phyloP scores from a whole-genome alignment of 352 stramenopile species.

The Phytophthora litchii region DNA sequence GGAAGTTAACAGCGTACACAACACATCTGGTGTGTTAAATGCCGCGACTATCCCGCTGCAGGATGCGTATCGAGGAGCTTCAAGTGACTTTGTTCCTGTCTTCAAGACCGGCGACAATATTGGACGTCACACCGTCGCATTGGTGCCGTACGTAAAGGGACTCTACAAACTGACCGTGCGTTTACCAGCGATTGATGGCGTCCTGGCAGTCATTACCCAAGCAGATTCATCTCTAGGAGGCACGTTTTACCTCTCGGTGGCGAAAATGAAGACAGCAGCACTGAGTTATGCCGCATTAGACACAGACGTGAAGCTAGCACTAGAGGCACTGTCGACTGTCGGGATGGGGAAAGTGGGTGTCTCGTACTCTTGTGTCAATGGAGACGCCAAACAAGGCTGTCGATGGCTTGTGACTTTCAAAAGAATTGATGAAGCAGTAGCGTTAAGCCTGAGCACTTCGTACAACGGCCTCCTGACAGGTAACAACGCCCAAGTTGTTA shows the following conservation, averaged over 20 bases:
- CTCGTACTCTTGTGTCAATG: constrained; percentile 40
- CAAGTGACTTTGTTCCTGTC: constrained; percentile 62
- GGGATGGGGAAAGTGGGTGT: constrained; percentile 34
- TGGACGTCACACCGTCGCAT: constrained; percentile 85
- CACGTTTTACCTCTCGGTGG: constrained; percentile 66
- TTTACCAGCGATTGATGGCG: constrained; percentile 71
- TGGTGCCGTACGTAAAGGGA: constrained; percentile 91
- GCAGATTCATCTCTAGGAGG: constrained; percentile 64
- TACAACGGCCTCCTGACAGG: constrained; percentile 72
- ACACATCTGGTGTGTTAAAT: constrained; percentile 58
- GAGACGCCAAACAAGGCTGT: constrained; percentile 60
- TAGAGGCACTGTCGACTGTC: constrained; percentile 78
- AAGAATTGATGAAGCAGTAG: constrained; percentile 18
- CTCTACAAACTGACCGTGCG: constrained; percentile 88
- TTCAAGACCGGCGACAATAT: constrained; percentile 67
- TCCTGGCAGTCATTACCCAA: constrained; percentile 69
- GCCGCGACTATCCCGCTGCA: constrained; percentile 73
- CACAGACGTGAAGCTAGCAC: constrained; percentile 47
- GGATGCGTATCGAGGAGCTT: constrained; percentile 59
- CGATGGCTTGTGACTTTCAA: constrained; percentile 74
- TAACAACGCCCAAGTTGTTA: constrained; percentile 60
- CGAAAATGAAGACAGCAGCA: constrained; percentile 43
- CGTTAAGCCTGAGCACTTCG: constrained; percentile 39
- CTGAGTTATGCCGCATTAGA: constrained; percentile 61
- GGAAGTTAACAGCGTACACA: constrained; percentile 73